Base-by-base conservation (phyloP, 2,329 filamentous ascomycete species). In the Stachybotrys chartarum region DNA sequence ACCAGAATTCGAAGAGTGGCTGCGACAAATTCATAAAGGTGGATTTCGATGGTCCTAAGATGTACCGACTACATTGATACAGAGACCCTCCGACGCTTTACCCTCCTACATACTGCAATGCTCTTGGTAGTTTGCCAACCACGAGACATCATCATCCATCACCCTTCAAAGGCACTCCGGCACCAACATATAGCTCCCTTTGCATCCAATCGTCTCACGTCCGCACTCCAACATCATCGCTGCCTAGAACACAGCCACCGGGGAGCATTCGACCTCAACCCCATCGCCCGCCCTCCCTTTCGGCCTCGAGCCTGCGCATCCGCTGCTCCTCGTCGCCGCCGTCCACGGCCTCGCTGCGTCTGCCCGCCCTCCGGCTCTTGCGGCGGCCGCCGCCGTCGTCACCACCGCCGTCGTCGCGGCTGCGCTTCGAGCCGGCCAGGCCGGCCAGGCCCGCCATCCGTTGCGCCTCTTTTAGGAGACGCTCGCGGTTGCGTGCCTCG, bases 381-480 rank as follows among this genome's bases (percentile, higher is more conserved):
- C 78, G 75, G 55, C 75, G 72, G 42, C 74, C 63, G 6, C 61
- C 62, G 53, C 70, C 72, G 30, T 70, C 70, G 52, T 69, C 70
- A 42, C 35, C 70, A 42, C 35, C 35, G 16, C 66, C 75, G 6
- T 74, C 77, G 17, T 78, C 77, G n/a, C 79, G 72, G 52, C 74
- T 69, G 59, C 83, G 70, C 68, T 85, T 81, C 61, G 74, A 62
- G 54, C 45, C 72, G 45, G 71, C 70, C 32, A 79, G 63, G 53
- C 77, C 72, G 3, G 75, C 68, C 53, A 84, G 66, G 48, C 81
- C 76, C 49, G 83, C 77, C 69, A 86, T 82, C 42, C 83, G 79
- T 69, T 89, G 84, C 45, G 84, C 82, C 69, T 90, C 87, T 63
- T 85, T 86, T 12, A 86, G 74, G 53, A 88, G 74, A 30, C 87